These are phyloP conservation scores for Clausena lansium DNA, from an alignment of 345 rosid species.

Conservation along the genomic window DNA sequence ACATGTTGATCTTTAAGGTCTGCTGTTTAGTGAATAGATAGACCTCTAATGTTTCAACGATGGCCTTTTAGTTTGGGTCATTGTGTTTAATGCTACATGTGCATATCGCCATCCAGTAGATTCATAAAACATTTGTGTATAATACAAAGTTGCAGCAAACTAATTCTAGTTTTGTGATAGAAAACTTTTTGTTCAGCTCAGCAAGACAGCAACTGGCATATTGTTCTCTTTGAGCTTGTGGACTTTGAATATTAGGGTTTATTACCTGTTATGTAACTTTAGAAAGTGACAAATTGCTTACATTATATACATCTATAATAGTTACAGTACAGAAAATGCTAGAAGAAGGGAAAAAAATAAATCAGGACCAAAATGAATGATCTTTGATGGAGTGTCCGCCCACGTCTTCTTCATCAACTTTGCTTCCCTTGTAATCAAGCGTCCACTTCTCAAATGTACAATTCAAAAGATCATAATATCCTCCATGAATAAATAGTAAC, in stretches of 20 bases:
- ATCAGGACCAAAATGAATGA: conserved; percentile 47
- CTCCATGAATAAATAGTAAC: conserved; percentile 52
- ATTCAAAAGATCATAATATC: conserved; percentile 59
- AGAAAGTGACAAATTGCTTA: background rate
- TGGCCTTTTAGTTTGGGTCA: too few species aligned
- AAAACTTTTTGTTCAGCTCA: background rate
- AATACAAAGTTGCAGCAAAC: background rate
- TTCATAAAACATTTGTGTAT: too few species aligned
- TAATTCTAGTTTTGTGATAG: background rate
- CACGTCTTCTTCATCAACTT: conserved; percentile 12
- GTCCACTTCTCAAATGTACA: conserved; percentile 66
- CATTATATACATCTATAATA: background rate
- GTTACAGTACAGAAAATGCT: background rate
- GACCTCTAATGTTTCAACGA: too few species aligned
- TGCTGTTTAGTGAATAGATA: too few species aligned
- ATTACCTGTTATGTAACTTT: background rate
- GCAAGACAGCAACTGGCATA: background rate
- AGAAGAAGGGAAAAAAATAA: background rate
- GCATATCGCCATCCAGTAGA: too few species aligned
- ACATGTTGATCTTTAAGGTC: too few species aligned
- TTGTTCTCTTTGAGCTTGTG: background rate
- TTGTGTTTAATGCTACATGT: too few species aligned
- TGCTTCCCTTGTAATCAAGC: conserved; percentile 36
- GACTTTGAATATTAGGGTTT: background rate
- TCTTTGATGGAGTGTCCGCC: conserved; percentile 27